Conservation (phyloP, 2,329 filamentous ascomycete genomes). For the Xylariaceae sp. region DNA sequence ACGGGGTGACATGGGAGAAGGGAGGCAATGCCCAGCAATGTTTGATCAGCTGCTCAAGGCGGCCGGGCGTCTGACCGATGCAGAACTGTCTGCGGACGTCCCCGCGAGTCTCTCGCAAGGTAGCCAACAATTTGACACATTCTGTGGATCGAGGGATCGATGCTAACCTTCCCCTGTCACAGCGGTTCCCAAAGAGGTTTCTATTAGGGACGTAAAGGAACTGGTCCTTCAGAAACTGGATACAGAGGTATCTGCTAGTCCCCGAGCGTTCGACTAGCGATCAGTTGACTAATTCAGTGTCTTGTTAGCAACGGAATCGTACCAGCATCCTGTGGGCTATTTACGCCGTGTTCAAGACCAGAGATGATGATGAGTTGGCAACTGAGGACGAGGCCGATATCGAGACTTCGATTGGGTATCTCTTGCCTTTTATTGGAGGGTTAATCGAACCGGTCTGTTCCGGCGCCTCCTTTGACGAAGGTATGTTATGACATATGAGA, state of each 20-base stretch:
- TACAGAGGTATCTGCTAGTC: conserved; percentile 2
- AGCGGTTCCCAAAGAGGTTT: conserved; percentile 12
- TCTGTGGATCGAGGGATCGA: neutral
- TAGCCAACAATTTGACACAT: neutral
- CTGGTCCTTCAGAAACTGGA: conserved; percentile 5
- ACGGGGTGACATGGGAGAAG: no score
- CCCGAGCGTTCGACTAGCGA: no score
- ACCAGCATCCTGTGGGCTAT: conserved; percentile 10
- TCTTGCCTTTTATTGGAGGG: conserved; percentile 31
- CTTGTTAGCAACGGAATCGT: conserved; percentile 4
- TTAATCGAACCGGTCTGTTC: conserved; percentile 22
- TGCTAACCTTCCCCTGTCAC: conserved; percentile 5
- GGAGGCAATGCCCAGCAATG: conserved; percentile 6
- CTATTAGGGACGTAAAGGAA: conserved; percentile 4
- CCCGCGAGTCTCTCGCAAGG: conserved; percentile 11
- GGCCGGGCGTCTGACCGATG: conserved; percentile 2
- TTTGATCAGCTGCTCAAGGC: conserved; percentile 12
- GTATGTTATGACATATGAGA: conserved; percentile 4
- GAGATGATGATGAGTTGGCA: neutral
- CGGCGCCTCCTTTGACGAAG: conserved; percentile 19
- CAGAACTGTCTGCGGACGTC: conserved; percentile 5
- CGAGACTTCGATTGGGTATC: conserved; percentile 13
- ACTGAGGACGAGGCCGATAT: conserved; percentile 28
- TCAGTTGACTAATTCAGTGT: no score
- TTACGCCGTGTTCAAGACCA: conserved; percentile 12